These are phyloP conservation scores for Aspergillus jensenii DNA, from an alignment of 2,329 filamentous ascomycete species.

Conservation along the genomic window DNA sequence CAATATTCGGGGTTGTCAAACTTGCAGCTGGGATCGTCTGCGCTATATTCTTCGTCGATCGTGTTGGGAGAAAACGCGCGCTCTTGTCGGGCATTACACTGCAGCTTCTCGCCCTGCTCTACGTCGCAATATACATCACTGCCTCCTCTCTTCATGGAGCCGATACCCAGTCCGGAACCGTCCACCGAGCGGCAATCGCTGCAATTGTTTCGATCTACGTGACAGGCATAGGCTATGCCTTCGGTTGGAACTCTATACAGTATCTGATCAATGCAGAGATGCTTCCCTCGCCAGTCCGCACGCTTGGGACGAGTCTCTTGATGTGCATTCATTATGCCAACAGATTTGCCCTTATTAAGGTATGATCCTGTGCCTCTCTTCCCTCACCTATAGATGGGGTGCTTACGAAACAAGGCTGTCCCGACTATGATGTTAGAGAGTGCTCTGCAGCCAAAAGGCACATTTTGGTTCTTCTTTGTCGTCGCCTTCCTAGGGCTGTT, in stretches of 20 bases:
- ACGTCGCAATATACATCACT: constrained; percentile 48
- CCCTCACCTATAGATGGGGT: too few relatives aligned
- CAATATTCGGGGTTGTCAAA: not conserved
- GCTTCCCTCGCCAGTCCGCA: constrained; percentile 45
- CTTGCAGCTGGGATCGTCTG: constrained; percentile 65
- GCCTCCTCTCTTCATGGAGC: not conserved
- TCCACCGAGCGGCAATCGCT: constrained; percentile 22
- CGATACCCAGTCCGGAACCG: constrained; percentile 23
- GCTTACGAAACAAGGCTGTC: constrained; percentile 8
- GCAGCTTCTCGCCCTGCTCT: constrained; percentile 54
- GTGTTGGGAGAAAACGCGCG: constrained; percentile 64
- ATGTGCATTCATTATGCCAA: constrained; percentile 47
- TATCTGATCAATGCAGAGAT: constrained; percentile 50
- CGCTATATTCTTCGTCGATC: constrained; percentile 73
- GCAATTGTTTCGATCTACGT: constrained; percentile 48
- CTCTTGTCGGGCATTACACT: constrained; percentile 14
- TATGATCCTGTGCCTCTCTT: constrained; percentile 3
- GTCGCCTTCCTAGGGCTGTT: constrained; percentile 65
- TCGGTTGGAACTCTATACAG: constrained; percentile 50
- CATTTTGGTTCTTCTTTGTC: constrained; percentile 71
- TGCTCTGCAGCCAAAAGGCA: constrained; percentile 57
- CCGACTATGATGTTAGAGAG: constrained; percentile 23
- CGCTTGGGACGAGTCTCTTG: constrained; percentile 41
- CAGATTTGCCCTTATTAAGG: constrained; percentile 33
- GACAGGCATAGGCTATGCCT: constrained; percentile 46